Base-by-base conservation (phyloP, 192 early-diverging fungal species). In the Cetraspora pellucida region DNA sequence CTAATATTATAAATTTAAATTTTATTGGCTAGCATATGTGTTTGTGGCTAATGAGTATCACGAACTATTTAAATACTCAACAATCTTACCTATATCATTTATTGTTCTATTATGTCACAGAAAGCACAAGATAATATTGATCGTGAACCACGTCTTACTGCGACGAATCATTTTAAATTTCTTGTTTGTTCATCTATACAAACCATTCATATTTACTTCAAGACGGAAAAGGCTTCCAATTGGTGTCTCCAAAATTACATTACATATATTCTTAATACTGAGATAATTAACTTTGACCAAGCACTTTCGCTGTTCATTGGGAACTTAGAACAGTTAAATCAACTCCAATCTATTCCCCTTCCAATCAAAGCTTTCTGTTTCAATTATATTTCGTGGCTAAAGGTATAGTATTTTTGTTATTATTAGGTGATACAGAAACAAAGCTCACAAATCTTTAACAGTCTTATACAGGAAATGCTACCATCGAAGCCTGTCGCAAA, bases 401-500 rank as follows among this genome's bases (percentile, higher is more conserved):
- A 67, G 46, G 43, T 45, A 46, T 67, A 49, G 37, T 67, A 67
- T 43, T 67, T 10, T 43, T 67, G 65, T 44, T 67, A 46, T 67
- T 30, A 60, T 67, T 28, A 27, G 25, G 30, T 64, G 45, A n/a
- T 67, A 67, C 17, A 67, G 37, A 46, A 67, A 67, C 65, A 67
- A 19, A 21, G n/a, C 65, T 67, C 28, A 43, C 3, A 67, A 49
- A 37, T 67, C 31, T 11, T n/a, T 44, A 67, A 67, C 43, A 67
- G 65, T 67, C 65, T n/a, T 44, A 46, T 67, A 46, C 46, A 67
- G 43, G 65, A 43, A 67, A 46, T 67, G 43, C 37, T 67, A 67
- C 65, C 45, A 49, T 67, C 37, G 23, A 19, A 47, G 46, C 25
- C 13, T 52, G 11, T 28, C 27, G 59, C 37, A 47, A 49, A n/a